Base-by-base conservation (phyloP, 371 early-diverging fungal species). In the Fennellomyces sp. region DNA sequence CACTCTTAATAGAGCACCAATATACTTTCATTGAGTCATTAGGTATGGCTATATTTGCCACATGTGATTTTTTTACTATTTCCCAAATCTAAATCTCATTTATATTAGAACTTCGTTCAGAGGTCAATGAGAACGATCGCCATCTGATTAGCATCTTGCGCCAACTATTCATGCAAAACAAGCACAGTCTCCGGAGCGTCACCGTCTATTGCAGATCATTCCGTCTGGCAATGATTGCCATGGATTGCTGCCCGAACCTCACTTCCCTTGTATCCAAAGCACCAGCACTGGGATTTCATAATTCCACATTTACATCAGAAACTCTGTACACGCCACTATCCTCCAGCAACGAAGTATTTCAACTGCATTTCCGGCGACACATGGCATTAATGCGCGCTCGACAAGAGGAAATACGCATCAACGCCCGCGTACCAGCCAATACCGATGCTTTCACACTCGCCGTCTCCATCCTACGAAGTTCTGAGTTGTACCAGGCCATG, bases 351-450 rank as follows among this genome's bases (percentile, higher is more conserved):
- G 45, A 45, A 45, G 45, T 45, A 23, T 45, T 45, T 23, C 45
- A 45, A 12, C 45, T 45, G 7, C 45, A 45, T 45, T 45, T 45
- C n/a, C 45, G 45, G 0, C 45, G 45, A 45, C 45, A 45, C 19
- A 45, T 45, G 45, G 45, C 45, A 17, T 45, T 45, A 12, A 45
- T 45, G 45, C 19, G 45, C 5, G 45, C 45, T 15, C 45, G 45
- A 3, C 21, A 45, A 21, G 45, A 45, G 23, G 45, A 45, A 45
- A 45, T 45, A 21, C 45, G 45, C 10, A 45, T 45, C 23, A 45
- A 23, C 21, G n/a, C 23, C 4, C 45, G 5, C 4, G 21, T 12
- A 17, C 23, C 45, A 11, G 19, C 45, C 19, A 21, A 39, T 15
- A 17, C 5, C 45, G 4, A 45, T 45, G 45, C 21, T 23, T 45